Conservation (phyloP, 169 alveolate species). For the Toxoplasma gondii region DNA sequence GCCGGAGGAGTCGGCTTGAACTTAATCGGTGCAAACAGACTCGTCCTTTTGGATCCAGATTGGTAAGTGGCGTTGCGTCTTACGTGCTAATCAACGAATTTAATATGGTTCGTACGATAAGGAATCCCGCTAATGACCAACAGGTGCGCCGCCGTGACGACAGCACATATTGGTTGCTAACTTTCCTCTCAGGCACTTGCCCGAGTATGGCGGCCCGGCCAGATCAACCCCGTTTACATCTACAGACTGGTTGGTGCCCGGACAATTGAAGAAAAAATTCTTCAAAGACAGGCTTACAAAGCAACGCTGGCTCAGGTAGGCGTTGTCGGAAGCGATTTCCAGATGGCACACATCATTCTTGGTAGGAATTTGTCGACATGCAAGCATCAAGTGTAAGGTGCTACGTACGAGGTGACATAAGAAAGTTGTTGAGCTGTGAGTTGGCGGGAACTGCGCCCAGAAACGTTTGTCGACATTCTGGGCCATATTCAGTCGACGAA, state of each 20-base stretch:
- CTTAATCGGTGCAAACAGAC: constrained; percentile 49
- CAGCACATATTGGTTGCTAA: too few species aligned
- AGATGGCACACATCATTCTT: background rate
- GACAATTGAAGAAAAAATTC: constrained; percentile 31
- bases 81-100: background rate
- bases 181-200: constrained; percentile 38
- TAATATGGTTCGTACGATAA: background rate
- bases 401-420: background rate
- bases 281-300: constrained; percentile 26
- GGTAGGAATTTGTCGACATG: constrained; percentile 12
- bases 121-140: constrained; percentile 65
- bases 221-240: constrained; percentile 44
- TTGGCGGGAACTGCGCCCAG: too few species aligned
- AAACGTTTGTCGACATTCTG: background rate
- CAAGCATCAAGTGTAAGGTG: background rate
- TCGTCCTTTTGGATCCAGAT: constrained; percentile 47
- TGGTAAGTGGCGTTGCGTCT: constrained; percentile 12
- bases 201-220: constrained; percentile 54
- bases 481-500: background rate
- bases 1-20: constrained; percentile 58
- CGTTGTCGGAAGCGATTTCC: too few species aligned
- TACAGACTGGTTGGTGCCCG: constrained; percentile 43
- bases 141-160: constrained; percentile 21
- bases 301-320: constrained; percentile 35
- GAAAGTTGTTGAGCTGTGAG: constrained; percentile 2